Evolutionary conservation across 2,329 filamentous ascomycete species (phyloP), one percentile per base, ranked within the genome.

Genomic region (Hymenoscyphus occultus): DNA sequence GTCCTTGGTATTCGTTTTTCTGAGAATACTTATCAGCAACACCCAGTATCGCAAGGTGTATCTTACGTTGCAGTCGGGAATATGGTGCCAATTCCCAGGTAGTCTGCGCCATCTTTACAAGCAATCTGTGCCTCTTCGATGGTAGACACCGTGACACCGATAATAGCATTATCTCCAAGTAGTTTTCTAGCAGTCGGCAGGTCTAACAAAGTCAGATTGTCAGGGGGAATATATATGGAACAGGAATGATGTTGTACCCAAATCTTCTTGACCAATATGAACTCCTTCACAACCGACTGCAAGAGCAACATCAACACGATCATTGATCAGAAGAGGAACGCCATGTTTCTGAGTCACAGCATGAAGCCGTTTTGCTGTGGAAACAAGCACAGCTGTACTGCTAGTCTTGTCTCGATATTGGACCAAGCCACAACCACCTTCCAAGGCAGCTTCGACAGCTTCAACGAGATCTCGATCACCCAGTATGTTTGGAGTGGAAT

Each of bases 241-340:
- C 7, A 40, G 14, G 45, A 28, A 39, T 63, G 64, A 64, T 39
- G 31, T 22, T 39, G 77, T 77, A 91, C 89, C 82, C 82, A 97
- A 89, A 77, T 98, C 94, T 83, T 97, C 93, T 80, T 98, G 94
- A 6, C 95, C 95, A 60, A 98, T 85, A 76, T 98, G 95, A 9
- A 97, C 92, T 57, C 95, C 95, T 79, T 97, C 94, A 64, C 91
- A 95, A 13, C 88, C 91, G 56, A 93, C 85, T 14, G 92, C 93
- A 19, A 92, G 83, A 9, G 93, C 93, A 32, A 98, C 91, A 75
- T 97, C 93, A 5, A 97, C 85, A 13, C 93, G 87, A 76, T 98
- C 95, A 75, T 98, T 98, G 80, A 98, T 93, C 63, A 98, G 81
- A 64, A 98, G 83, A 39, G 94, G 94, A 2, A 97, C 86, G 16